phyloP scores from a whole-genome alignment of 1,284 basidiomycete genomes.

The Somion occarium region DNA sequence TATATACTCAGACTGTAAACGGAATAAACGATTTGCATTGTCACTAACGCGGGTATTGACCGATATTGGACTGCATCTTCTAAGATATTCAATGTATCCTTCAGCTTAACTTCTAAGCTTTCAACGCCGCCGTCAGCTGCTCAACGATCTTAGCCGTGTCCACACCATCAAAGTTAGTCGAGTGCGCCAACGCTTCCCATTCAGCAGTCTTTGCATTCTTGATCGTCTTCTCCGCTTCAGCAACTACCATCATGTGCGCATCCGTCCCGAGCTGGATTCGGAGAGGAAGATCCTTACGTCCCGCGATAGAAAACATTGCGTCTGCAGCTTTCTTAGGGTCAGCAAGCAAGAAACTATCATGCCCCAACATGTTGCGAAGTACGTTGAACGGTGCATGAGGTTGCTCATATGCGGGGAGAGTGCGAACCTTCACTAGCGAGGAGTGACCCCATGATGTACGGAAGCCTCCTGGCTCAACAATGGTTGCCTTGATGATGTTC shows the following conservation, averaged over 20 bases:
- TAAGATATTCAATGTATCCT: no score
- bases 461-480: slow-evolving; percentile 34
- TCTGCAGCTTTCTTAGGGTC: slow-evolving; percentile 17
- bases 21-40: no score
- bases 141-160: not conserved
- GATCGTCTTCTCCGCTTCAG: slow-evolving; percentile 25
- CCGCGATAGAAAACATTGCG: slow-evolving; percentile 15
- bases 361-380: slow-evolving; percentile 3
- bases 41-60: no score
- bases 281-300: slow-evolving; percentile 23
- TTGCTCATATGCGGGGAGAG: slow-evolving; percentile 15
- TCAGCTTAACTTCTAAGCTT: no score
- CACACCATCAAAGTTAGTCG: slow-evolving; percentile 26
- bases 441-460: slow-evolving; percentile 23
- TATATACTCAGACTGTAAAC: no score
- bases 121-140: not conserved
- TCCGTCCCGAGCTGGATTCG: slow-evolving; percentile 31
- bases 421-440: slow-evolving; percentile 10
- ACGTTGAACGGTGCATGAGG: slow-evolving; percentile 7
- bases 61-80: no score
- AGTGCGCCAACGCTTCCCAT: slow-evolving; percentile 23
- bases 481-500: slow-evolving; percentile 28
- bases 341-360: slow-evolving; percentile 12
- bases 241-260: slow-evolving; percentile 18
- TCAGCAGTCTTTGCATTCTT: slow-evolving; percentile 18